These are phyloP conservation scores for Zygotorulaspora florentina DNA, from an alignment of 805 yeast species.

Conservation along the genomic window DNA sequence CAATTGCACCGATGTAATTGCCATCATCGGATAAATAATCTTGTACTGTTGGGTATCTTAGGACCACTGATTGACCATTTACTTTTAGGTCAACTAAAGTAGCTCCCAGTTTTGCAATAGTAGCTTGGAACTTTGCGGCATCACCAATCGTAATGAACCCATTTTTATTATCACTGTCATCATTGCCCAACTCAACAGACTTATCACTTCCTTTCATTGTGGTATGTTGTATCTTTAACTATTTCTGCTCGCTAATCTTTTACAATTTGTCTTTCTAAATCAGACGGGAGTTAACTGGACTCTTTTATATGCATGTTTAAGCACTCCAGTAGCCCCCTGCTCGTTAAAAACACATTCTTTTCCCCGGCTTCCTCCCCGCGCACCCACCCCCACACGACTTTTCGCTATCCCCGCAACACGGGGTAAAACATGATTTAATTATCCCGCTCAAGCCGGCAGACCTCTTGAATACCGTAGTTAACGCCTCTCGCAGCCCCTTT, in stretches of 20 bases:
- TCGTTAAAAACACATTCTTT: background rate
- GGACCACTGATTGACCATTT: slow-evolving; percentile 39
- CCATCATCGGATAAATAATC: slow-evolving; percentile 36
- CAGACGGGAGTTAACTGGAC: background rate
- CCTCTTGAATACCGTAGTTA: background rate
- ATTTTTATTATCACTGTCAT: slow-evolving; percentile 22
- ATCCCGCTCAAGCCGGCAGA: background rate
- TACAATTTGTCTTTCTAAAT: background rate
- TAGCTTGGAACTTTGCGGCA: slow-evolving; percentile 36
- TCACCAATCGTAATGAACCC: slow-evolving; percentile 31
- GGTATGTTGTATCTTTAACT: background rate
- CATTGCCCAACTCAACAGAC: background rate
- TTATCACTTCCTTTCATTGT: background rate
- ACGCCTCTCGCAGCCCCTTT: background rate
- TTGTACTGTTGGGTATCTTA: slow-evolving; percentile 38
- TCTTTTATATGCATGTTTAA: background rate
- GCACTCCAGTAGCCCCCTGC: background rate
- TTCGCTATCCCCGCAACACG: background rate
- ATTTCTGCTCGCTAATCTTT: background rate
- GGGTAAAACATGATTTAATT: background rate
- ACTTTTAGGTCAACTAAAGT: slow-evolving; percentile 41
- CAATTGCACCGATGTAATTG: slow-evolving; percentile 59
- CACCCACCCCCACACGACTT: background rate
- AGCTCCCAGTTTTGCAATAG: slow-evolving; percentile 50
- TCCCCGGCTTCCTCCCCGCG: slow-evolving; percentile 3